Evolutionary conservation across 106 monocot species (phyloP), one percentile per base, ranked within the genome.

Genomic region (Dendrobium nobile): DNA sequence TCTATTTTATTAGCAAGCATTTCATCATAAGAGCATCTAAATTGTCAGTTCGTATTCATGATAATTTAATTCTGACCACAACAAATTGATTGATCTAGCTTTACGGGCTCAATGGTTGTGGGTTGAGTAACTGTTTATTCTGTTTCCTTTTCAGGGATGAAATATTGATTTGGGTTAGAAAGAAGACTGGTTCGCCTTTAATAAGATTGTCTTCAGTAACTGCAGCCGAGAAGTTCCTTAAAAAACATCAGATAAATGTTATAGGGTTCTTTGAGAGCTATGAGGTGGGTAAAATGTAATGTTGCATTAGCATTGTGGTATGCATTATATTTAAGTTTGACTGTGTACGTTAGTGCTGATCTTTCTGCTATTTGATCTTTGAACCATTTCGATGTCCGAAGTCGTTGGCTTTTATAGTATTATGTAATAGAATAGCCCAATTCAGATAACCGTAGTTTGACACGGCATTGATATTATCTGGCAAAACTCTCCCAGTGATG

Each of bases 81-180:
- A 40, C 0, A 18, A 43, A 74, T 44, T 44, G n/a, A 74, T 42
- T 20, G 43, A 70, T 33, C 70, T 15, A 33, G 28, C 11, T 37
- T 65, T 13, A 6, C 17, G 70, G 37, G 70, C 5, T 70, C 37
- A 15, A 13, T 70, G 33, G 27, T 9, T 1, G 13, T 70, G 27
- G 70, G 15, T 74, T 3, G 20, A 76, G 58, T 26, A 16, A 55
- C 43, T 78, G 9, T 37, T 73, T 8, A 47, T 22, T 56, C 33
- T 78, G 4, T 73, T 77, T 72, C 59, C 77, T 45, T 58, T 73
- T 16, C 72, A 99, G 99, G 87, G 95, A 99, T 20, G 95, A 93
- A 74, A 93, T 99, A 80, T 84, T 93, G n/a, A 88, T 89, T 54
- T 99, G 99, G 99, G 83, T 83, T 56, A 93, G 91, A 84, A 99